These are phyloP conservation scores for Panicum hallii DNA, from an alignment of 202 grass and related monocot genomes.

Conservation along the genomic window DNA sequence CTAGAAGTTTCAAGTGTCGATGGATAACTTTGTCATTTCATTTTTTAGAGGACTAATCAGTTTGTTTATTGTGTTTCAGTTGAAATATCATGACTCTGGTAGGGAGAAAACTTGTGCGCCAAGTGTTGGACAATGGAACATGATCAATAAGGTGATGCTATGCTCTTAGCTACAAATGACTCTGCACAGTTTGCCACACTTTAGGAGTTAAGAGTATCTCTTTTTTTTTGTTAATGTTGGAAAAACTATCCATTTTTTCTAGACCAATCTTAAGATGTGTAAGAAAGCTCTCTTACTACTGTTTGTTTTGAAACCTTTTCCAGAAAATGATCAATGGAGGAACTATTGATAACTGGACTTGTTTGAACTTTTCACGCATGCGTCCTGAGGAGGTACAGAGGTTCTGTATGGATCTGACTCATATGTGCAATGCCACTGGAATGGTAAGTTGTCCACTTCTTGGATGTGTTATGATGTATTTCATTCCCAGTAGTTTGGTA, in stretches of 20 bases:
- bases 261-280: not conserved
- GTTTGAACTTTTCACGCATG: conserved; percentile 74
- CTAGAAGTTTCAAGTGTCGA: not conserved
- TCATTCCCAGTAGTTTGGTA: not conserved
- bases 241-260: not conserved
- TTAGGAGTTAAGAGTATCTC: not conserved
- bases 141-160: conserved; percentile 68
- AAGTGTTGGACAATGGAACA: conserved; percentile 88
- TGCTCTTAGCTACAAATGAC: not conserved
- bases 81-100: conserved; percentile 86
- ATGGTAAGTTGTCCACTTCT: conserved; percentile 55
- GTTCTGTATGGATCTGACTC: conserved; percentile 63
- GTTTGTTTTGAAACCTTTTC: not conserved
- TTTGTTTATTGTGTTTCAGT: conserved; percentile 53
- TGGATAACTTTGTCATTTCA: not conserved
- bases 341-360: conserved; percentile 65
- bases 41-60: not conserved
- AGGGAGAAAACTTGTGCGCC: conserved; percentile 67
- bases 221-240: not conserved
- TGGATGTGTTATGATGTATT: conserved; percentile 1
- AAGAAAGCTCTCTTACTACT: conserved; percentile 17
- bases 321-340: conserved; percentile 90
- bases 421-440: conserved; percentile 71
- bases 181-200: not conserved
- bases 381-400: conserved; percentile 49